Evolutionary conservation across 1,284 basidiomycete species (phyloP), one percentile per base, ranked within the genome.

Genomic region (Melampsora larici-populina): DNA sequence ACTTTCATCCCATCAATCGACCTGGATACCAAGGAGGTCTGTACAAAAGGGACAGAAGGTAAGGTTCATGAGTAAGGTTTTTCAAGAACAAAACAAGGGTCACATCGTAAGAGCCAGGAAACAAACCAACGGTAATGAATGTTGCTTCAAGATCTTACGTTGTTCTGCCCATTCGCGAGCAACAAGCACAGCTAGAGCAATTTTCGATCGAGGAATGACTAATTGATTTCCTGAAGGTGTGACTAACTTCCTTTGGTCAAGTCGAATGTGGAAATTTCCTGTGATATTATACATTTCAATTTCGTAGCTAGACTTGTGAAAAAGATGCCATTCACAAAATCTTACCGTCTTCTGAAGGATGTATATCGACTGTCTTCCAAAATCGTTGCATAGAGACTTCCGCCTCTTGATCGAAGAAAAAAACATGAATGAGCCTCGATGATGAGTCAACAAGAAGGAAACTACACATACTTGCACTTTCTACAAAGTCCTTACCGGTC

Each of bases 11-110:
- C 88, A 83, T 99, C 97, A 70, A 98, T 89, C 9, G 95, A 95
- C 81, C 96, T 86, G 21, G 94, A 90, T 8, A 90, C 90, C 40
- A 99, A 85, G 9, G 94, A 95, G 0, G 95, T 97, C 93, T 94
- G 79, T 60, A 24, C 15, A 31, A 2, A 40, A 49, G 1, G 80
- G 21, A 60, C 1, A 2, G 68, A 69, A 70, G 71, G 40, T 33
- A 33, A 31, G n/a, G 67, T 60, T 70, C 8, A 78, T 55, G 64
- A 76, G 9, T 71, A 33, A 71, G 64, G 24, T 60, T 40, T 55
- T 29, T 49, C 36, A 72, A 9, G 70, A 70, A 55, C 17, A 55
- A 24, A 55, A 70, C 26, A 29, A 62, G 2, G 51, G 6, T 18
- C 51, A 18, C 4, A 55, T 15, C 17, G 5, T 21, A 55, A 1